A percentile compares a stretch with the other conserved stretches of the same genome.
Conservation (phyloP, 495 filamentous ascomycete genomes). For the Pyronema omphalodes region DNA sequence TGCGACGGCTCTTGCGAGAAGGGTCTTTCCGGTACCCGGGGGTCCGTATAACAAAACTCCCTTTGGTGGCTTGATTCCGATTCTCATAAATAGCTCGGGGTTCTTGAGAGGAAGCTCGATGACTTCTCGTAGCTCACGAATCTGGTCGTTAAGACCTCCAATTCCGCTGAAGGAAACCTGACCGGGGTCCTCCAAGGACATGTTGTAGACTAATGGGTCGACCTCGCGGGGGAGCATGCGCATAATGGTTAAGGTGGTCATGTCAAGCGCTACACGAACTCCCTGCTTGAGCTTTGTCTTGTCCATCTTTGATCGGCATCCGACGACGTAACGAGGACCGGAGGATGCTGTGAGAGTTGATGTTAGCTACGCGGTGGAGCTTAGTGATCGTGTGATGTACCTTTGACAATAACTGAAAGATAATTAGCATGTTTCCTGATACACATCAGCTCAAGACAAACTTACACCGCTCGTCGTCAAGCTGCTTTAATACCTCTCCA, state of each 20-base stretch:
- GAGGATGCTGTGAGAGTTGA: conserved; percentile 57
- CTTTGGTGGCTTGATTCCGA: conserved; percentile 98
- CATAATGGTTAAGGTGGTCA: conserved; percentile 99
- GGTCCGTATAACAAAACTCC: conserved; percentile 96
- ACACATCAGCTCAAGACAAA: conserved; percentile 8
- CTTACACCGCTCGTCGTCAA: conserved; percentile 97
- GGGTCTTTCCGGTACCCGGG: conserved; percentile 86
- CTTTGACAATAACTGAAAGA: conserved; percentile 21
- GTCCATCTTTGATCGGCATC: conserved; percentile 95
- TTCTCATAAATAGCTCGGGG: conserved; percentile 87
- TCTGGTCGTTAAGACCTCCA: conserved; percentile 96
- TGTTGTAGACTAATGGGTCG: conserved; percentile 97
- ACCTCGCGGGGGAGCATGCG: conserved; percentile 98
- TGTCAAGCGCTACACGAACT: conserved; percentile 93
- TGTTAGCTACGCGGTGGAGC: not conserved
- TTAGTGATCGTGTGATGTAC: conserved; percentile 4
- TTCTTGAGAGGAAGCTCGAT: conserved; percentile 98
- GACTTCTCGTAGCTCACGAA: conserved; percentile 90
- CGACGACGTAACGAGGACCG: conserved; percentile 93
- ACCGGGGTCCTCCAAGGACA: conserved; percentile 96
- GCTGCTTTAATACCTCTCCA: conserved; percentile 94
- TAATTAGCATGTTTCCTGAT: conserved; percentile 9
- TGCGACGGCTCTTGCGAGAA: conserved; percentile 86
- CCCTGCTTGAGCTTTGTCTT: conserved; percentile 94
- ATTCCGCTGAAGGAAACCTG: conserved; percentile 98